Evolutionary conservation across 73 alveolate genomes (phyloP).

Genomic region (Tetrahymena thermophila): DNA sequence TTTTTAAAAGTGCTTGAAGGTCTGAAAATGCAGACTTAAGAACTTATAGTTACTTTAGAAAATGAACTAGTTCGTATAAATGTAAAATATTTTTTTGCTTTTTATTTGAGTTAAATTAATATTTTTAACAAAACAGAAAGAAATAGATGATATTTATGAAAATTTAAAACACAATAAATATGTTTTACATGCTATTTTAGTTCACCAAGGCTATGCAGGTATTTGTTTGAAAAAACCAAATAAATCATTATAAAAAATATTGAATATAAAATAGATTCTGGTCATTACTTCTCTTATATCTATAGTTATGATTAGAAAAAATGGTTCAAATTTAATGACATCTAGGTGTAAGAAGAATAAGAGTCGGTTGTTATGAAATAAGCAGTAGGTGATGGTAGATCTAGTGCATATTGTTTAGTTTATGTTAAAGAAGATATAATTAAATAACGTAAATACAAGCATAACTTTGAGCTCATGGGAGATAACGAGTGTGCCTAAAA

Average conservation of each 20-base stretch:
- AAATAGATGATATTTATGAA: neutral
- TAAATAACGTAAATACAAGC: neutral
- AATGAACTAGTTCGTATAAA: neutral
- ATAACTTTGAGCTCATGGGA: neutral
- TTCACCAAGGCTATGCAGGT: neutral
- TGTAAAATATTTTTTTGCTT: neutral
- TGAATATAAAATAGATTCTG: neutral
- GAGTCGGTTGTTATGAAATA: neutral
- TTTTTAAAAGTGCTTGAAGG: neutral
- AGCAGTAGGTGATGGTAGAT: neutral
- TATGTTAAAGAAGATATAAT: neutral
- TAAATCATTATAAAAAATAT: neutral
- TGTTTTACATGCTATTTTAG: neutral
- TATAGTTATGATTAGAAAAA: neutral
- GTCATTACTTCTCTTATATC: neutral
- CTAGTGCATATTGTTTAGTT: neutral
- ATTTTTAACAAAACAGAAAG: neutral
- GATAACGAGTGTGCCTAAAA: neutral
- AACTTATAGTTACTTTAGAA: neutral
- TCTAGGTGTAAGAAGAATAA: neutral
- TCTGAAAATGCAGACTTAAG: neutral
- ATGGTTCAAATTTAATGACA: neutral
- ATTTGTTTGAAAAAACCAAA: neutral
- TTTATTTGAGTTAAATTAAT: neutral
- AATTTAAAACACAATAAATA: neutral